Evolutionary conservation across 768 basidiomycete species (phyloP), one percentile per base, ranked within the genome.

Genomic region (Auricularia cornea): DNA sequence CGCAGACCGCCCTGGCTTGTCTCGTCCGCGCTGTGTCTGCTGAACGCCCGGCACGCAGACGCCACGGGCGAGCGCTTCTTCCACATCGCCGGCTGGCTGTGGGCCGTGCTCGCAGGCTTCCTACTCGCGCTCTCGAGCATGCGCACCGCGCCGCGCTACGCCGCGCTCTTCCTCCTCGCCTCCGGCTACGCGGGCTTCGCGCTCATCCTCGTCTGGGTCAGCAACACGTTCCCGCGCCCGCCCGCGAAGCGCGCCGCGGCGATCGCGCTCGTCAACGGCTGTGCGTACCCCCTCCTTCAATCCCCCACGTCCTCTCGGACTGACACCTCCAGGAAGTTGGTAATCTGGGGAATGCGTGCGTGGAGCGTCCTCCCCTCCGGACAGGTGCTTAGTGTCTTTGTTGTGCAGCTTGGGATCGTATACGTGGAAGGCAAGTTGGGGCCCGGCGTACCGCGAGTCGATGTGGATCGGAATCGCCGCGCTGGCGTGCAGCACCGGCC

Each of bases 81-180:
- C 77, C 87, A 88, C 69, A 76, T 81, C 59, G 72, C 75, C 2
- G 75, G 70, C 2, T 81, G 79, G 74, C 85, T 83, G 84, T 85
- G 84, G 84, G 81, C 75, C 2, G 79, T 80, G 56, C 83, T 87
- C 2, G 44, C 85, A 3, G 87, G 83, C 1, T 87, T 81, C 66
- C 82, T 87, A 65, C 84, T 88, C 64, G 80, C 80, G 2, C 69
- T 86, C 23, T 80, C 80, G 1, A 87, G 85, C 0, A 78, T 78
- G 73, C 74, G 72, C 3, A 77, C 78, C n/a, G 79, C 72, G 0
- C 84, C 77, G 1, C 80, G 86, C 61, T 87, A 88, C 66, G 75
- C 87, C 30, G 79, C 83, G 1, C 72, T 87, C 71, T 87, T 87
- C 72, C 74, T 87, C 33, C 86, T 88, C 84, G 79, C 86, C 0